These are phyloP conservation scores for Mycena belliarum DNA, from an alignment of 768 basidiomycete species.

Conservation along the genomic window DNA sequence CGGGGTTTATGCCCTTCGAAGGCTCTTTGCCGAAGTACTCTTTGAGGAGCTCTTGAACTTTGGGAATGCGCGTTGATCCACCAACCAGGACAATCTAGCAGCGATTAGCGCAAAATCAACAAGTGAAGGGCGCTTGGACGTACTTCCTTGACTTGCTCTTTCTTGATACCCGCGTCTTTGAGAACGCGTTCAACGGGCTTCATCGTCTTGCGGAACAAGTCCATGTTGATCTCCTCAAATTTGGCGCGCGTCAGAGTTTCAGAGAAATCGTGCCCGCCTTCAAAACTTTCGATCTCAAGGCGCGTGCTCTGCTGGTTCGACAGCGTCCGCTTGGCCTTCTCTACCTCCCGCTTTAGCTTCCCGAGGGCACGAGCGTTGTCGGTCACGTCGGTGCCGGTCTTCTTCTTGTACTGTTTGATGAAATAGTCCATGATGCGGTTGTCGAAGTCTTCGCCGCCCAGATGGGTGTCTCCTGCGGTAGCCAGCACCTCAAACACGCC, in stretches of 20 bases:
- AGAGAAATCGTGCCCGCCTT: constrained; percentile 74
- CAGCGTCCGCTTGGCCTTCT: constrained; percentile 74
- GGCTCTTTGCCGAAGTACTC: constrained; percentile 73
- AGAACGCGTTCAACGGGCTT: constrained; percentile 83
- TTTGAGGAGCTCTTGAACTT: constrained; percentile 62
- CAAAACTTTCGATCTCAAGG: constrained; percentile 70
- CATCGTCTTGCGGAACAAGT: constrained; percentile 83
- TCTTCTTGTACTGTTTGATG: constrained; percentile 67
- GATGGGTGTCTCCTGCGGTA: constrained; percentile 71
- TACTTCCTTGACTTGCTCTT: constrained; percentile 74
- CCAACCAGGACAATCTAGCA: constrained; percentile 51
- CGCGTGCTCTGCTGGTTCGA: constrained; percentile 48
- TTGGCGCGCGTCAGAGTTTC: constrained; percentile 81
- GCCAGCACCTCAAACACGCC: constrained; percentile 73
- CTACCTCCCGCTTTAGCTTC: constrained; percentile 70
- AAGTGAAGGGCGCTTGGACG: constrained; percentile 5
- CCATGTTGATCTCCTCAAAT: constrained; percentile 84
- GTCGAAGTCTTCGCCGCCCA: constrained; percentile 76
- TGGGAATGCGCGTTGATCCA: constrained; percentile 74
- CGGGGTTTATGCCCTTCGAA: constrained; percentile 67
- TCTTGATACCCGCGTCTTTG: constrained; percentile 78
- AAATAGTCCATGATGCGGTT: constrained; percentile 74
- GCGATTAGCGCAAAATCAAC: not conserved
- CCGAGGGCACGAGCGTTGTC: constrained; percentile 65
- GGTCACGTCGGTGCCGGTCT: constrained; percentile 62